Evolutionary conservation across 176 grass and related monocot species (phyloP).

Genomic region (Musa beccarii): DNA sequence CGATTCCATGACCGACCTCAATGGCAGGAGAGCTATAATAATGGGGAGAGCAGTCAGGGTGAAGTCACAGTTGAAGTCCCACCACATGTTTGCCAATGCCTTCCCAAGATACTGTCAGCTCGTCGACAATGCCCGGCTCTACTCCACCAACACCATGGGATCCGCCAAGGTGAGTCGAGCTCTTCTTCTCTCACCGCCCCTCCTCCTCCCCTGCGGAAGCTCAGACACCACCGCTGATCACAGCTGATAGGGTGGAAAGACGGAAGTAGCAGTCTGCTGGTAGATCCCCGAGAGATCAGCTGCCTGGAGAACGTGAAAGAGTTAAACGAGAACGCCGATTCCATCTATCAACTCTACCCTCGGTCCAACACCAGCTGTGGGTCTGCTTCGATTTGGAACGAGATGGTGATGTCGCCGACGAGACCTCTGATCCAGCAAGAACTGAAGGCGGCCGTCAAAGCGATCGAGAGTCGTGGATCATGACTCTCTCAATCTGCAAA

Average conservation of each 20-base stretch:
- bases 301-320: conserved; percentile 52
- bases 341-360: conserved; percentile 71
- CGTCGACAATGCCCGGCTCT: conserved; percentile 71
- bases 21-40: conserved; percentile 39
- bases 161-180: conserved; percentile 45
- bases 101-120: conserved; percentile 66
- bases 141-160: conserved; percentile 60
- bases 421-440: conserved; percentile 43
- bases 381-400: conserved; percentile 45
- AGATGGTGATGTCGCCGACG: conserved; percentile 44
- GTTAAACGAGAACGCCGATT: conserved; percentile 61
- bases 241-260: conserved; percentile 85
- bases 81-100: conserved; percentile 63
- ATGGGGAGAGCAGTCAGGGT: conserved; percentile 81
- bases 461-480: conserved; percentile 33
- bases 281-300: conserved; percentile 53
- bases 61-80: conserved; percentile 74
- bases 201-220: not conserved
- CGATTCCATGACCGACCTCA: not conserved
- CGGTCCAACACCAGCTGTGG: conserved; percentile 35
- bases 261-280: conserved; percentile 49
- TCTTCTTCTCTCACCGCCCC: not conserved
- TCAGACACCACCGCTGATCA: not conserved
- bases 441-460: conserved; percentile 47
- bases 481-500: not conserved